phyloP scores from a whole-genome alignment of 208 protist genomes.

The Crithidia acanthocephali region DNA sequence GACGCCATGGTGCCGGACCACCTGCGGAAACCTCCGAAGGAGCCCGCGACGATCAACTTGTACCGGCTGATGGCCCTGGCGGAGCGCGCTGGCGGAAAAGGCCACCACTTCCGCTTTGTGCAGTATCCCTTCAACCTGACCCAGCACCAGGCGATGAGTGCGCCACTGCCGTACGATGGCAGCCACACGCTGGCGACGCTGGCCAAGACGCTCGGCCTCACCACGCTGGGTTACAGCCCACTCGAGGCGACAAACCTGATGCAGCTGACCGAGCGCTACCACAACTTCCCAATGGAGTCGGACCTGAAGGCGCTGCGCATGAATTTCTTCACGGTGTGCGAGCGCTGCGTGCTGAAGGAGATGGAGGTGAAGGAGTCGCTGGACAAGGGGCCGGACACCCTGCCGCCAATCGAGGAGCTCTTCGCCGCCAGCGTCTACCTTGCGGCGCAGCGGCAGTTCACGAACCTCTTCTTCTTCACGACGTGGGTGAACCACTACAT shows the following conservation, averaged over 20 bases:
- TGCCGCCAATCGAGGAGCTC: slow-evolving; percentile 82
- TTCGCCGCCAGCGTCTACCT: slow-evolving; percentile 85
- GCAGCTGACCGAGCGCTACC: slow-evolving; percentile 87
- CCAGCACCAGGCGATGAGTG: slow-evolving; percentile 72
- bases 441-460: slow-evolving; percentile 82
- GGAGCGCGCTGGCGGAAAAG: slow-evolving; percentile 56
- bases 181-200: slow-evolving; percentile 83
- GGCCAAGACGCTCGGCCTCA: slow-evolving; percentile 68
- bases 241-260: slow-evolving; percentile 85
- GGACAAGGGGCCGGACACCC: slow-evolving; percentile 73
- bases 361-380: slow-evolving; percentile 89
- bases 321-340: slow-evolving; percentile 89
- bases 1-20: slow-evolving; percentile 84
- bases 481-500: slow-evolving; percentile 77
- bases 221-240: slow-evolving; percentile 80
- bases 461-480: slow-evolving; percentile 85
- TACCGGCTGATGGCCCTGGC: slow-evolving; percentile 77
- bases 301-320: slow-evolving; percentile 84
- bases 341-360: slow-evolving; percentile 85
- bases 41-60: slow-evolving; percentile 67
- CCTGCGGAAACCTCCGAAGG: slow-evolving; percentile 55
- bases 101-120: slow-evolving; percentile 86
- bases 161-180: slow-evolving; percentile 79
- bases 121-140: slow-evolving; percentile 91
- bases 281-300: slow-evolving; percentile 87